Conservation (phyloP, 1,139 yeast species). For the Starmera stellimalicola region DNA sequence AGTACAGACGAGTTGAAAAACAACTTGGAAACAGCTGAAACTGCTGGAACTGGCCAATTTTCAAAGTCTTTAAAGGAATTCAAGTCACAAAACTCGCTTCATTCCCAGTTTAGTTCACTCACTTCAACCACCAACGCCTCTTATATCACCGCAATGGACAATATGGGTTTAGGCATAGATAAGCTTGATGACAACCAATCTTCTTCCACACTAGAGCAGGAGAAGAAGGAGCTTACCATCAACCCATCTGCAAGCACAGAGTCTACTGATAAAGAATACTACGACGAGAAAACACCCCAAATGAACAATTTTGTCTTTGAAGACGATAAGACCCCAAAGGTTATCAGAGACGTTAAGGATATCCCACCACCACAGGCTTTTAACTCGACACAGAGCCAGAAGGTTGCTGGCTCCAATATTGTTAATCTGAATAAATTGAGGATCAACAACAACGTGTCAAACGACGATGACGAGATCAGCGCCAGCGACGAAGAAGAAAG, state of each 20-base stretch:
- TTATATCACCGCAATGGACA: background rate
- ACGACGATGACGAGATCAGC: too few relatives aligned
- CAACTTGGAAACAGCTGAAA: background rate
- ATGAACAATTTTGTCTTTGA: conserved; percentile 5
- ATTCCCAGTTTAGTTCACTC: background rate
- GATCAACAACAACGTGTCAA: too few relatives aligned
- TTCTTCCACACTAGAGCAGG: background rate
- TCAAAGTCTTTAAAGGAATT: background rate
- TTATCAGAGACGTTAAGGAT: too few relatives aligned
- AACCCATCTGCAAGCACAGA: too few relatives aligned
- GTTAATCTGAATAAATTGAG: too few relatives aligned
- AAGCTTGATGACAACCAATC: background rate
- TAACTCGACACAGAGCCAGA: too few relatives aligned
- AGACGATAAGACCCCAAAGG: background rate
- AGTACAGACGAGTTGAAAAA: too few relatives aligned
- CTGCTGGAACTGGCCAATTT: background rate
- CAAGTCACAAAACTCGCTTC: background rate
- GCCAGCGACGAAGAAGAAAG: too few relatives aligned
- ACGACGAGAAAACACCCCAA: conserved; percentile 17
- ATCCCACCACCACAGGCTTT: too few relatives aligned
- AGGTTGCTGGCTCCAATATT: too few relatives aligned
- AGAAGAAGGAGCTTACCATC: too few relatives aligned
- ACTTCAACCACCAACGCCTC: background rate
- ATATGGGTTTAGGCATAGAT: background rate
- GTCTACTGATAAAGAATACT: too few relatives aligned